Percentiles rank a stretch among this genome's conserved stretches.
phyloP scores from a whole-genome alignment of 2,329 filamentous ascomycete genomes.

The Fusarium coicis region DNA sequence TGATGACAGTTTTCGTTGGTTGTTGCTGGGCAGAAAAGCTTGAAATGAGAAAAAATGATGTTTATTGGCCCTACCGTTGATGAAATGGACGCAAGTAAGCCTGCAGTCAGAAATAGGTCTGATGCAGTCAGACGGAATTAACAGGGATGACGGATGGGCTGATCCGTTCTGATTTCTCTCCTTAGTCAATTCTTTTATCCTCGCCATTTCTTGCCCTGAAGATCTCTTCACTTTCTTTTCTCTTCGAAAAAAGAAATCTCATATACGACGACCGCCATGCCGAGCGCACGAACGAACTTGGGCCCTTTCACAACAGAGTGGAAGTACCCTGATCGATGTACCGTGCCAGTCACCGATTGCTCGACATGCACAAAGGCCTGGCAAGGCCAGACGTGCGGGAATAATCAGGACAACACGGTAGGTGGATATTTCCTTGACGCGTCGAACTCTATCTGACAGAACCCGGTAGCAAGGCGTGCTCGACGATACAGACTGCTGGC shows the following conservation, averaged over 20 bases:
- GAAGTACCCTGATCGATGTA: slow-evolving; percentile 1
- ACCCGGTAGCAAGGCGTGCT: background rate
- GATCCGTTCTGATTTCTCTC: background rate
- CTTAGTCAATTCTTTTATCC: background rate
- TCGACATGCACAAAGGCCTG: background rate
- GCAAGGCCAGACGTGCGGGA: background rate
- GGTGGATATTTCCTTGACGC: background rate
- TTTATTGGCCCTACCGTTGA: background rate
- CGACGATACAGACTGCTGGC: background rate
- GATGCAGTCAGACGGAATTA: background rate
- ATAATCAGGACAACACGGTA: background rate
- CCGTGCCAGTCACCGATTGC: background rate
- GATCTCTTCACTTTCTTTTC: background rate
- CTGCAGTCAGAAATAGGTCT: background rate
- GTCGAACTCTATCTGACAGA: background rate
- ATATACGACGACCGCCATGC: background rate
- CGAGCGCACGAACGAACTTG: background rate
- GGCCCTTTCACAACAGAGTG: background rate
- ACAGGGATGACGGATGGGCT: background rate
- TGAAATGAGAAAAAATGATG: background rate
- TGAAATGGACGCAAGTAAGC: background rate
- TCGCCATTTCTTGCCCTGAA: background rate
- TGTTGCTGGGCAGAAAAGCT: background rate
- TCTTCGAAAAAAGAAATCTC: rapidly evolving
- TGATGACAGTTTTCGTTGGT: too few relatives aligned